A percentile compares a stretch with the other conserved stretches of the same genome.
These are phyloP conservation scores for Metschnikowia koreensis DNA, from an alignment of 805 yeast genomes.

Conservation along the genomic window DNA sequence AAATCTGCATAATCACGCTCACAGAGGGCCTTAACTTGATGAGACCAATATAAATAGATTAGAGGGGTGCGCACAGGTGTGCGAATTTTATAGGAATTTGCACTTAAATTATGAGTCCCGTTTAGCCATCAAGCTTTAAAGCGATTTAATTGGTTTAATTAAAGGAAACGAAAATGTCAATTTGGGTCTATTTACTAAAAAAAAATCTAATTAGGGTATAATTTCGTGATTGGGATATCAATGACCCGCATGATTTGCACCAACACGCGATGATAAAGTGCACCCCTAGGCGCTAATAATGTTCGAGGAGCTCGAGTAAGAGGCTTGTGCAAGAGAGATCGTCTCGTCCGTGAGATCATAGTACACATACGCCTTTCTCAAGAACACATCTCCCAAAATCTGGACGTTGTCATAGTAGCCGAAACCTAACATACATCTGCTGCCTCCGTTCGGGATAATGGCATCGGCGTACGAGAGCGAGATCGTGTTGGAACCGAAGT, in stretches of 20 bases:
- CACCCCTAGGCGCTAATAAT: constrained; percentile 9
- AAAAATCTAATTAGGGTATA: too few species aligned
- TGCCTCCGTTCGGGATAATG: constrained; percentile 3
- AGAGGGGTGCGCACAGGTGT: too few species aligned
- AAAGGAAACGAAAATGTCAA: too few species aligned
- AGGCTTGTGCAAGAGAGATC: constrained; percentile 16
- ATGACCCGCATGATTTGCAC: neutral
- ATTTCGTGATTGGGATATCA: neutral
- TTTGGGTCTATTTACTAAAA: neutral
- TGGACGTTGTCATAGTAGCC: constrained; percentile 5
- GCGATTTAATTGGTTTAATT: neutral
- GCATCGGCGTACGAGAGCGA: constrained; percentile 8
- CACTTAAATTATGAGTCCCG: too few species aligned
- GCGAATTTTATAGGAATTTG: too few species aligned
- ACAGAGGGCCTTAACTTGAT: too few species aligned
- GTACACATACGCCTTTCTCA: constrained; percentile 19
- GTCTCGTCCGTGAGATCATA: constrained; percentile 16
- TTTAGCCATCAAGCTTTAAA: too few species aligned
- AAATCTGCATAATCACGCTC: too few species aligned
- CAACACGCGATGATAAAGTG: neutral
- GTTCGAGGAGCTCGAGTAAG: constrained; percentile 9
- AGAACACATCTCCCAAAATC: constrained; percentile 18
- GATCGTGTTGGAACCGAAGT: constrained; percentile 12
- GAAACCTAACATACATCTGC: constrained; percentile 13
- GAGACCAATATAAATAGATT: too few species aligned